Base-by-base conservation (phyloP, 1,284 basidiomycete genomes). In the Microbotryum silenes-acaulis region DNA sequence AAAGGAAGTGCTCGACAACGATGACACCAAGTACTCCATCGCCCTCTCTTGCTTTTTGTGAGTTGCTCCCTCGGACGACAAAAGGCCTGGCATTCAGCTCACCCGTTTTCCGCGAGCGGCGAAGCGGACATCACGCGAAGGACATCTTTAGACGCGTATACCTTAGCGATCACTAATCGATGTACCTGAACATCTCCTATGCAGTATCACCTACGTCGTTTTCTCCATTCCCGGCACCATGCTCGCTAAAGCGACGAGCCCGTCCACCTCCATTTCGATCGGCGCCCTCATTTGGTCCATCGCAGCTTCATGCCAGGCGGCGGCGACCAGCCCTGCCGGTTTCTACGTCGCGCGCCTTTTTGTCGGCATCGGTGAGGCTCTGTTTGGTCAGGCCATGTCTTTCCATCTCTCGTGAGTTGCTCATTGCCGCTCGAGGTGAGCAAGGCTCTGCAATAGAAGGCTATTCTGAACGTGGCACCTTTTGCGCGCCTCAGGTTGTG, bases 201-300 rank as follows among this genome's bases (percentile, higher is more conserved):
- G 6, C 9, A 53, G 44, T 57, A 62, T 67, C 56, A 74, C 76
- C 29, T 77, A 77, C 69, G 76, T 77, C 55, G 49, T 71, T 14
- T 68, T 74, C 61, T 74, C 74, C 10, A 68, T 76, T 20, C 70
- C 75, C 48, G 67, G 66, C 5, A 71, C 73, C 3, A 63, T 72
- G 12, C 67, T 71, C 37, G 69, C 69, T 49, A 73, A 77, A 63
- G 37, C 37, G 37, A 70, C 75, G 63, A 63, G 69, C 23, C 77
- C 78, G 4, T 74, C 74, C 6, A 69, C 67, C 2, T 71, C 75
- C 6, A 78, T 79, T 64, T 72, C 76, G 1, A 56, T 56, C n/a
- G 78, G 77, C 9, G 75, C 76, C 0, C 29, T 77, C 23, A 72
- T 75, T 54, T 79, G 78, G 77, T 74, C 74, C 7, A 69, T 77